phyloP scores from a whole-genome alignment of 2,329 filamentous ascomycete genomes.

The Metarhizium guizhouense region DNA sequence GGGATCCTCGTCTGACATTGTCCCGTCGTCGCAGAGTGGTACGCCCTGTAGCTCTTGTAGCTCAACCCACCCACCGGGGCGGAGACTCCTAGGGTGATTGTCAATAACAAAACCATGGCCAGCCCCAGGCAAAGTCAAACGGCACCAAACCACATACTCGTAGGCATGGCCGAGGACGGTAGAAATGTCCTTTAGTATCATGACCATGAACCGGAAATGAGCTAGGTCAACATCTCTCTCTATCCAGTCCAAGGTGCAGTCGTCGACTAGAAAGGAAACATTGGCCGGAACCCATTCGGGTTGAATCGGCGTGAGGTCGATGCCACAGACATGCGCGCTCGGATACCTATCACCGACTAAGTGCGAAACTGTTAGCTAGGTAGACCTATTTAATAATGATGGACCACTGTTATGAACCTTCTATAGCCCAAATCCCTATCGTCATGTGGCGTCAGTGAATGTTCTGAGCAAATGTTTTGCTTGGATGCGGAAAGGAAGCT shows the following conservation, averaged over 20 bases:
- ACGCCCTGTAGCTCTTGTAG: constrained; percentile 27
- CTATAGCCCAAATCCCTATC: constrained; percentile 10
- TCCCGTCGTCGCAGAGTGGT: constrained; percentile 26
- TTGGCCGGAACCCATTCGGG: constrained; percentile 31
- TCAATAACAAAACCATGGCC: not conserved
- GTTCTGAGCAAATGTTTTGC: not conserved
- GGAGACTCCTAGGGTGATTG: constrained; percentile 12
- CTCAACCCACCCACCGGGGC: constrained; percentile 36
- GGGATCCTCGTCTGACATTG: constrained; percentile 13
- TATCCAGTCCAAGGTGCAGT: constrained; percentile 23
- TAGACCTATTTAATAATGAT: not conserved
- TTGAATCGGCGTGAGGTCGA: constrained; percentile 32
- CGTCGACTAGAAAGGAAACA: constrained; percentile 28
- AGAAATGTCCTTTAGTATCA: constrained; percentile 11
- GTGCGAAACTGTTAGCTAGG: not conserved
- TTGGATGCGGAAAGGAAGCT: not conserved
- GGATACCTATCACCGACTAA: constrained; percentile 19
- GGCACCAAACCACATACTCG: constrained; percentile 7
- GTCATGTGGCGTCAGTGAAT: not conserved
- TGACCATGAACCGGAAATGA: constrained; percentile 17
- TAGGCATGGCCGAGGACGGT: constrained; percentile 11
- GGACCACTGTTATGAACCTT: not conserved
- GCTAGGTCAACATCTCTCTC: constrained; percentile 18
- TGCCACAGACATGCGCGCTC: constrained; percentile 25
- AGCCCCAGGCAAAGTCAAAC: not conserved